These are phyloP conservation scores for Verticillium nubilum DNA, from an alignment of 2,329 filamentous ascomycete genomes.

Conservation along the genomic window DNA sequence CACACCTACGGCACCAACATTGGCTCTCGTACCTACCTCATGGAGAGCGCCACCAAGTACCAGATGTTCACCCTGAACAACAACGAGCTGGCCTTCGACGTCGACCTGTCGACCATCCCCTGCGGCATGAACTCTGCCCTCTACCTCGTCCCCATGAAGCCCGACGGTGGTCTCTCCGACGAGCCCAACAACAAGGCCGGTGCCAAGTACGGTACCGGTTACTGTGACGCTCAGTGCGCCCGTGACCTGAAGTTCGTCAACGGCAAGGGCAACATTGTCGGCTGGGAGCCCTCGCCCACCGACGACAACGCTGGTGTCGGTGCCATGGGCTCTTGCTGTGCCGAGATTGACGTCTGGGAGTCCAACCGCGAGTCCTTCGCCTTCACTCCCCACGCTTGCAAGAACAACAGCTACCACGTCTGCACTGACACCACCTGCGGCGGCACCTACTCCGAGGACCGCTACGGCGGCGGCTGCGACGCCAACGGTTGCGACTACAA, in stretches of 20 bases:
- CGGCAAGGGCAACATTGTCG: slow-evolving; percentile 24
- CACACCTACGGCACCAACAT: slow-evolving; percentile 27
- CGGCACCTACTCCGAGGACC: slow-evolving; percentile 39
- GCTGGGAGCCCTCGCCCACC: slow-evolving; percentile 14
- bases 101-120: slow-evolving; percentile 54
- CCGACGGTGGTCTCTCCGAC: slow-evolving; percentile 41
- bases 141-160: slow-evolving; percentile 36
- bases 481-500: slow-evolving; percentile 64
- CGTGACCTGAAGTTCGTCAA: slow-evolving; percentile 44
- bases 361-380: slow-evolving; percentile 18
- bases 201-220: slow-evolving; percentile 51
- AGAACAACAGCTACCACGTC: slow-evolving; percentile 11
- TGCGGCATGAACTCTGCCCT: slow-evolving; percentile 60
- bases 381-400: slow-evolving; percentile 17
- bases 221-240: slow-evolving; percentile 44
- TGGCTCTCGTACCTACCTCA: slow-evolving; percentile 46
- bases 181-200: slow-evolving; percentile 37
- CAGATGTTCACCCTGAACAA: slow-evolving; percentile 51
- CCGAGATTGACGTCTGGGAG: slow-evolving; percentile 20
- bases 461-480: slow-evolving; percentile 56
- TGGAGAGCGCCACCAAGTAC: slow-evolving; percentile 48
- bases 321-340: slow-evolving; percentile 16
- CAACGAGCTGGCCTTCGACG: slow-evolving; percentile 59
- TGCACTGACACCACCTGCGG: slow-evolving; percentile 31
- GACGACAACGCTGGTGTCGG: slow-evolving; percentile 16